These are phyloP conservation scores for Pichia exigua DNA, from an alignment of 805 yeast species.

Conservation along the genomic window DNA sequence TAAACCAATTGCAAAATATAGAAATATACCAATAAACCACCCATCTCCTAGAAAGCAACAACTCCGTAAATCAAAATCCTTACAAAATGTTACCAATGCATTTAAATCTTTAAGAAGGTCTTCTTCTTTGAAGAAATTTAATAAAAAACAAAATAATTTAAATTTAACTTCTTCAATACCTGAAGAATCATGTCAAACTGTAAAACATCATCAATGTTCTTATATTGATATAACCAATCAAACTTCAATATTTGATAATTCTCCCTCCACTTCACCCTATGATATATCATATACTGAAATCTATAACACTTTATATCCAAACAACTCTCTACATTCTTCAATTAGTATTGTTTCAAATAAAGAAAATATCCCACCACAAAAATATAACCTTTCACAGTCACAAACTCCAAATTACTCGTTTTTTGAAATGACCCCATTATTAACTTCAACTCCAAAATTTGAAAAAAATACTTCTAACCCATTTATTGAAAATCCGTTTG, in stretches of 20 bases:
- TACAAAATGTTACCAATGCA: neutral
- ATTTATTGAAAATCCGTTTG: neutral
- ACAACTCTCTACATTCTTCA: neutral
- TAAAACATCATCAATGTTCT: neutral
- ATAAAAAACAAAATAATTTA: neutral
- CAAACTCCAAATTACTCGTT: constrained; percentile 4
- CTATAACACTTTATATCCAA: neutral
- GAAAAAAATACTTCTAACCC: neutral
- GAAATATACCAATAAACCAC: neutral
- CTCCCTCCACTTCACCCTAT: neutral
- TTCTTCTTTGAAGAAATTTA: neutral
- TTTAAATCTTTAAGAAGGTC: neutral
- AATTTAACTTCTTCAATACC: neutral
- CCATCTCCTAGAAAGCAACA: neutral
- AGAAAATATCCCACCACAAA: neutral
- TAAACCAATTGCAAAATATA: neutral
- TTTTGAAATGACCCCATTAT: neutral
- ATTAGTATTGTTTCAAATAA: neutral
- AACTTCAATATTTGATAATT: neutral
- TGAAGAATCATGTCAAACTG: neutral
- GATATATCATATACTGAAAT: constrained; percentile 1
- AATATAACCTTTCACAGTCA: neutral
- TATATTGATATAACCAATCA: neutral
- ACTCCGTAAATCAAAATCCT: neutral
- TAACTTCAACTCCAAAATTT: neutral